A percentile compares a stretch with the other conserved stretches of the same genome.
Evolutionary conservation across 208 protist genomes (phyloP).

Genomic region (Leishmania braziliensis): DNA sequence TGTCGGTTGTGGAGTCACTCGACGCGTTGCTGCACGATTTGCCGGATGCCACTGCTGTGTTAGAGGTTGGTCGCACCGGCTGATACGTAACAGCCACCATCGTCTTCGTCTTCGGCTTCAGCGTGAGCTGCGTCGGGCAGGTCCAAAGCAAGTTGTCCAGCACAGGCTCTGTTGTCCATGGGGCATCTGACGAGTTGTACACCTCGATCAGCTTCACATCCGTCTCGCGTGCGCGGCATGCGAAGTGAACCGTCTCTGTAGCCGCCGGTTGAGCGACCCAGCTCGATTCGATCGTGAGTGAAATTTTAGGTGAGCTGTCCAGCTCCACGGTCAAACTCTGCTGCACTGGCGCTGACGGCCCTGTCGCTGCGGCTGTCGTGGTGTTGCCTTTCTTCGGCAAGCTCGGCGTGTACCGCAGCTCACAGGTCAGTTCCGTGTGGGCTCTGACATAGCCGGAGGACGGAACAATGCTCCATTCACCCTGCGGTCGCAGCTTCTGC

Average conservation of each 20-base stretch:
- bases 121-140: constrained; percentile 55
- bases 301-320: constrained; percentile 74
- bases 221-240: constrained; percentile 77
- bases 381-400: background rate
- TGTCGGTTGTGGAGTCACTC: background rate
- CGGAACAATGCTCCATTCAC: constrained; percentile 86
- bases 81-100: constrained; percentile 86
- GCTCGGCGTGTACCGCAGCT: constrained; percentile 90
- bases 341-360: constrained; percentile 19
- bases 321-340: constrained; percentile 69
- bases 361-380: background rate
- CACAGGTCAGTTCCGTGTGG: constrained; percentile 89
- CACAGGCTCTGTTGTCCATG: constrained; percentile 88
- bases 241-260: constrained; percentile 79
- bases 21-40: background rate
- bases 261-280: constrained; percentile 69
- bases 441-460: constrained; percentile 81
- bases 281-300: constrained; percentile 87
- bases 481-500: constrained; percentile 20
- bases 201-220: constrained; percentile 70
- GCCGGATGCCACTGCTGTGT: background rate
- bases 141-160: constrained; percentile 87
- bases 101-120: constrained; percentile 73
- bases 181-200: constrained; percentile 73
- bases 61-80: constrained; percentile 77